Evolutionary conservation across 148 eudicot species (phyloP), one percentile per base, ranked within the genome.

Genomic region (Vaccinium darrowii): DNA sequence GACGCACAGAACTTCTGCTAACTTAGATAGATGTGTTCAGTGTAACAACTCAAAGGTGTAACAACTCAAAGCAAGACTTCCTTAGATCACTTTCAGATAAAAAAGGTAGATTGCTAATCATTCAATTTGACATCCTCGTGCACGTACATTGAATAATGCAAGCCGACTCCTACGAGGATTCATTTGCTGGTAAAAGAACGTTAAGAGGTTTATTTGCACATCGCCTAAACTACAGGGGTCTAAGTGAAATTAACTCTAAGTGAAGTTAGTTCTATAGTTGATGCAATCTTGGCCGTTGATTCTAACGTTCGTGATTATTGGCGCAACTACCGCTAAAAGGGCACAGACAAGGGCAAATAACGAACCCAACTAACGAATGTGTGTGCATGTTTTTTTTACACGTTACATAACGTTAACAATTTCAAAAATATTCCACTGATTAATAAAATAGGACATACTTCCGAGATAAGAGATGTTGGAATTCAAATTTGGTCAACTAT

Each of bases 331-430:
- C 83, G 83, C 83, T n/a, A 19, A 12, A 13, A 81, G 27, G 58
- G 16, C 10, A 5, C 27, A 21, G 79, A 76, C 79, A 81, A 14
- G 76, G 75, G 39, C 82, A 23, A 81, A 63, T 65, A 65, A 67
- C 58, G 75, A 81, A 81, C 83, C 83, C 83, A 81, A 81, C 83
- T 25, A 81, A 81, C 84, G 52, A 58, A 18, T 79, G 51, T 76
- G 52, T 10, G 25, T 25, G 25, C 9, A 23, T 25, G 36, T 11
- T 4, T 69, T 69, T 69, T 69, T 6, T 69, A 69, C 74, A 3
- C 72, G 36, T 69, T 69, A 12, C 16, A 30, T 69, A 69, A 69
- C 74, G 74, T 30, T 69, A 69, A 69, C 74, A 69, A 69, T 27
- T 69, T 69, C 74, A 69, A 69, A 69, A 69, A 69, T 2, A 27